Evolutionary conservation across 345 rosid genomes (phyloP), one percentile per base, ranked within the genome.

Genomic region (Geranium rotundifolium): DNA sequence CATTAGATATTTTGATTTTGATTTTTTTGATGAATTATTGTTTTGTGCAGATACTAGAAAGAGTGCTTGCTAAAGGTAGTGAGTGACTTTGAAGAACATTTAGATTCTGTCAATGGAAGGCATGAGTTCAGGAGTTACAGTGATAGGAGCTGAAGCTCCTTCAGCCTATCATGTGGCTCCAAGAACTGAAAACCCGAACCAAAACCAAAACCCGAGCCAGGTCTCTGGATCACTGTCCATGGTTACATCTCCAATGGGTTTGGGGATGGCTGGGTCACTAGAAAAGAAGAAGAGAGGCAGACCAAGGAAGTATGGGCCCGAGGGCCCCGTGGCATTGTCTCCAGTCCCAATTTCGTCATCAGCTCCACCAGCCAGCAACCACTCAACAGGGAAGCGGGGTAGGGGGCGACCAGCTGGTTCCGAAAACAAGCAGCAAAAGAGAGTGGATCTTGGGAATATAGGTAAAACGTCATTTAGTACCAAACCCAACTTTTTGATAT

Each of bases 231-330:
- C 86, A 54, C 73, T 79, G 7, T 55, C 81, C 0, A 71, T 73
- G 31, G 70, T 63, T 1, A 67, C 75, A 1, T 54, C 89, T 10
- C 69, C 82, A 23, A 72, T 70, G 62, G 71, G 72, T 70, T 71
- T 71, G 5, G 84, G 80, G 52, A 72, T 82, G 65, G 54, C 67
- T 41, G 85, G 81, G 59, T 37, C 76, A 16, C 50, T 57, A 3
- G 88, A 76, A 62, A 88, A 86, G 87, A 88, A 88, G 80, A 86
- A 80, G 86, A 86, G 96, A 54, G 96, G 92, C 31, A 81, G 90
- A 61, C 92, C 96, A 30, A 81, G 96, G 81, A 88, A 88, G 68
- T 82, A 88, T 66, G 92, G 84, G 54, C 83, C 87, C 0, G 88
- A 88, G 60, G 96, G 74, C 12, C 62, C 69, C 0, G 62, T 76